Conservation (phyloP, 192 early-diverging fungal genomes). For the Backusella macrospora region DNA sequence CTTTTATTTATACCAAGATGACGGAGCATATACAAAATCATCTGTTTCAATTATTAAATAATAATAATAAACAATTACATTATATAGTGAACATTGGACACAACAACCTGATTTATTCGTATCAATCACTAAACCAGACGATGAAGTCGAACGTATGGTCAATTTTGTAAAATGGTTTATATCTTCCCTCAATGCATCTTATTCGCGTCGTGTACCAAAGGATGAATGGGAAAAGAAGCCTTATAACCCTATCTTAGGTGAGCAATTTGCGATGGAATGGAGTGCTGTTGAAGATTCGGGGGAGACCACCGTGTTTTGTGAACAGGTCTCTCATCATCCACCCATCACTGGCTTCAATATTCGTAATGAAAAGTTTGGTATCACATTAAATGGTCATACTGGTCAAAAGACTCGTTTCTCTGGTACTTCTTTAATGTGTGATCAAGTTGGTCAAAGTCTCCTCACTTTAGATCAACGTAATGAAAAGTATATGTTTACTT, state of each 20-base stretch:
- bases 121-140: slow-evolving; percentile 58
- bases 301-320: slow-evolving; percentile 39
- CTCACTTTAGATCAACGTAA: slow-evolving; percentile 45
- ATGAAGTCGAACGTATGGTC: slow-evolving; percentile 66
- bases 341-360: slow-evolving; percentile 51
- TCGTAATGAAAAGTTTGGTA: slow-evolving; percentile 43
- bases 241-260: slow-evolving; percentile 50
- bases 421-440: slow-evolving; percentile 68
- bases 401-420: slow-evolving; percentile 64
- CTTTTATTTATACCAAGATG: not conserved
- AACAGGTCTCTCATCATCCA: slow-evolving; percentile 58
- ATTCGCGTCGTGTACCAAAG: slow-evolving; percentile 67
- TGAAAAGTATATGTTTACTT: slow-evolving; percentile 67
- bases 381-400: slow-evolving; percentile 36
- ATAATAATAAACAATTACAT: slow-evolving; percentile 54
- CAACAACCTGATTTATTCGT: slow-evolving; percentile 64
- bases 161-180: slow-evolving; percentile 75
- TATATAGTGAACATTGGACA: slow-evolving; percentile 56
- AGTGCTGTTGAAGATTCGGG: slow-evolving; percentile 58
- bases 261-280: slow-evolving; percentile 53
- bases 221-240: slow-evolving; percentile 75
- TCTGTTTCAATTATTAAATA: not conserved
- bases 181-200: slow-evolving; percentile 77
- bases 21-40: not conserved
- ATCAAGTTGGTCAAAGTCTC: slow-evolving; percentile 74